These are phyloP conservation scores for Alternaria gansuensis DNA, from an alignment of 2,329 filamentous ascomycete genomes.

Conservation along the genomic window DNA sequence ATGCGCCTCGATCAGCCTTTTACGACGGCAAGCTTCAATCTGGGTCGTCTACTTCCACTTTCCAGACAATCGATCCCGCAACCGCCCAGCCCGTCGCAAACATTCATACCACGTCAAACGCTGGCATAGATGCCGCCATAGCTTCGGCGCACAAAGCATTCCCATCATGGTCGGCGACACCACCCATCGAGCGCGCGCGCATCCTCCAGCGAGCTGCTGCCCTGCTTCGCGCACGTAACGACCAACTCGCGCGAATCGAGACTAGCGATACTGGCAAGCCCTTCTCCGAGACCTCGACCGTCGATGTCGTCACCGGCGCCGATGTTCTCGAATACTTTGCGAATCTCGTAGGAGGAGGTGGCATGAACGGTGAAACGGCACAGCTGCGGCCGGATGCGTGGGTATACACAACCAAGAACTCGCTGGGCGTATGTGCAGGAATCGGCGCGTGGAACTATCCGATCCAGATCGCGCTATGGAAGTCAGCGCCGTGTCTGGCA, in stretches of 20 bases:
- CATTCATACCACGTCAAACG: slow-evolving; percentile 73
- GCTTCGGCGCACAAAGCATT: slow-evolving; percentile 76
- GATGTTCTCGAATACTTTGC: slow-evolving; percentile 90
- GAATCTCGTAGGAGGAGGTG: slow-evolving; percentile 77
- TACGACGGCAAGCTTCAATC: slow-evolving; percentile 75
- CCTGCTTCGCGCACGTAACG: slow-evolving; percentile 77
- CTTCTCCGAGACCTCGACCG: slow-evolving; percentile 82
- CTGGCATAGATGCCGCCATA: slow-evolving; percentile 76
- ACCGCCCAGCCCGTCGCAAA: slow-evolving; percentile 73
- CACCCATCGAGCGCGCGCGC: slow-evolving; percentile 76
- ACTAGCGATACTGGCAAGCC: slow-evolving; percentile 88
- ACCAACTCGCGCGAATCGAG: slow-evolving; percentile 79
- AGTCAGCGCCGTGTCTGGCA: slow-evolving; percentile 83
- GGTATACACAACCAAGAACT: slow-evolving; percentile 83
- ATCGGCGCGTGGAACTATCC: slow-evolving; percentile 95
- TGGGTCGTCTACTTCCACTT: slow-evolving; percentile 68
- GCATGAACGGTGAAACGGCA: slow-evolving; percentile 81
- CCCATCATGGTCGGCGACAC: slow-evolving; percentile 76
- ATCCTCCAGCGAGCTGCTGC: slow-evolving; percentile 80
- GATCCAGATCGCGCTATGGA: slow-evolving; percentile 90
- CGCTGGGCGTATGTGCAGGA: slow-evolving; percentile 83
- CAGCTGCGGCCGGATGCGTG: slow-evolving; percentile 78
- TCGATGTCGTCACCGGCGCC: slow-evolving; percentile 83
- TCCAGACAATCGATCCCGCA: slow-evolving; percentile 78
- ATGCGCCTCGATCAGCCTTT: slow-evolving; percentile 71